phyloP scores from a whole-genome alignment of 805 yeast species.

The Candida ficus region DNA sequence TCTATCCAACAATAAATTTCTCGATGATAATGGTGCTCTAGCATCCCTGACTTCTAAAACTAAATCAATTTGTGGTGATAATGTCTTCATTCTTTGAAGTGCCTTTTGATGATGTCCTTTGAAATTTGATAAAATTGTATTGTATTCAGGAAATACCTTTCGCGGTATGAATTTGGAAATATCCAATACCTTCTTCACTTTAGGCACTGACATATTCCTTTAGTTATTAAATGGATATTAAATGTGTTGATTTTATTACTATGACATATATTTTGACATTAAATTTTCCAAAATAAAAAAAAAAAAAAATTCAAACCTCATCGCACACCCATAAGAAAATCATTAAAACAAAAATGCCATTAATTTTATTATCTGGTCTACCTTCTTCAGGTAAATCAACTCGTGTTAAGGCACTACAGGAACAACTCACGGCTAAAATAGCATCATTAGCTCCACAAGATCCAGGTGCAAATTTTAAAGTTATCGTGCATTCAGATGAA shows the following conservation, averaged over 20 bases:
- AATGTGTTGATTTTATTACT: no score
- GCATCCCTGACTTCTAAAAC: constrained; percentile 84
- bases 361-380: constrained; percentile 75
- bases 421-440: constrained; percentile 43
- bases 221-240: no score
- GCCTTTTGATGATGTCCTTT: constrained; percentile 91
- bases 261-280: no score
- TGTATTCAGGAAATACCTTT: constrained; percentile 64
- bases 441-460: constrained; percentile 33
- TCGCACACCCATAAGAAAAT: not conserved
- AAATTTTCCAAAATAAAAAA: no score
- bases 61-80: constrained; percentile 77
- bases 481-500: constrained; percentile 74
- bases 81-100: constrained; percentile 53
- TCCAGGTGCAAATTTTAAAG: constrained; percentile 51
- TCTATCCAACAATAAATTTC: constrained; percentile 73
- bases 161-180: constrained; percentile 55
- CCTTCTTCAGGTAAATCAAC: constrained; percentile 84
- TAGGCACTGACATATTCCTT: no score
- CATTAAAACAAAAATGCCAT: constrained; percentile 87
- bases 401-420: constrained; percentile 54
- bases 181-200: constrained; percentile 6
- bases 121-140: constrained; percentile 68
- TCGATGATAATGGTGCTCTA: constrained; percentile 81
- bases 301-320: constrained; percentile 2